A percentile compares a stretch with the other conserved stretches of the same genome.
Conservation (phyloP, 331 rosid genomes). For the Quercus tomentella region DNA sequence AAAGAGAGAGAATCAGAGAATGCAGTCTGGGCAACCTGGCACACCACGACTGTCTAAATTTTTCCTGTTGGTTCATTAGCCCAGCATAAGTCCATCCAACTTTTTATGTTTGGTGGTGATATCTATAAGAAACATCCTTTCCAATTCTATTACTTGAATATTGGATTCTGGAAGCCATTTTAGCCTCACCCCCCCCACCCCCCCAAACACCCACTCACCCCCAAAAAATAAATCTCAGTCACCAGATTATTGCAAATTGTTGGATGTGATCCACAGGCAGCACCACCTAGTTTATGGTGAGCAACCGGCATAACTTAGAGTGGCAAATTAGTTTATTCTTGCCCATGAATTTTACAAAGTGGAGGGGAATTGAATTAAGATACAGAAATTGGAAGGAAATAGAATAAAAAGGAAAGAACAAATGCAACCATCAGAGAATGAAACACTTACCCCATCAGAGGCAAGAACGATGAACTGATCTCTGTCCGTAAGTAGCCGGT, state of each 20-base stretch:
- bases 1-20: background rate
- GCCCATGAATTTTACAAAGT: background rate
- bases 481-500: constrained; percentile 57
- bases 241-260: background rate
- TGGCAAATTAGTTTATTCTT: constrained; percentile 4
- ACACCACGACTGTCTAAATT: background rate
- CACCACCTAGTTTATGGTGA: background rate
- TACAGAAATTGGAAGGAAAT: background rate
- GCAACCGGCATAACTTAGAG: constrained; percentile 7
- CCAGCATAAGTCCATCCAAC: background rate
- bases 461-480: constrained; percentile 94
- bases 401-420: background rate
- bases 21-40: background rate
- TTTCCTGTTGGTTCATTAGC: background rate
- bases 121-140: background rate
- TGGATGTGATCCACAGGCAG: background rate
- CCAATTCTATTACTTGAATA: background rate
- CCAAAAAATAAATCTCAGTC: background rate
- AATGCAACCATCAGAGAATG: background rate
- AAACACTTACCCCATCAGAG: constrained; percentile 80
- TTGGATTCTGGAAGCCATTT: background rate
- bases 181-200: no score
- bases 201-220: no score
- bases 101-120: background rate
- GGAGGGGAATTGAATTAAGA: background rate